Evolutionary conservation across 441 rosid species (phyloP).

Genomic region (Cnidoscolus chayamansa): DNA sequence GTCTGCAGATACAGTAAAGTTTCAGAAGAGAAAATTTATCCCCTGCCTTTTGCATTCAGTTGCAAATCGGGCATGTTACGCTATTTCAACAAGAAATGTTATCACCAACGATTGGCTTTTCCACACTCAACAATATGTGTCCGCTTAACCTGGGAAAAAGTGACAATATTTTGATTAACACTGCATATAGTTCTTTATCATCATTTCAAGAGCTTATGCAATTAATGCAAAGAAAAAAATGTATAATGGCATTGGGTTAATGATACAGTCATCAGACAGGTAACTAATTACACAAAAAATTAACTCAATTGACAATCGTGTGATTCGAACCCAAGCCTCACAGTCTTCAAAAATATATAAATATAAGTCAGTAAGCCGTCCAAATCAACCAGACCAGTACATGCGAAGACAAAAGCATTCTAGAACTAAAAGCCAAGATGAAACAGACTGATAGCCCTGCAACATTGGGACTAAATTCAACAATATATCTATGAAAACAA

Average conservation of each 20-base stretch:
- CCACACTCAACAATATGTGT: neutral
- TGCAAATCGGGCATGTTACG: neutral
- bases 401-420: neutral
- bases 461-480: neutral
- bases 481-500: slow-evolving; percentile 8
- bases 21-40: neutral
- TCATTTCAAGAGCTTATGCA: neutral
- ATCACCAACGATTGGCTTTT: neutral
- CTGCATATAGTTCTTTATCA: neutral
- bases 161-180: neutral
- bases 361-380: neutral
- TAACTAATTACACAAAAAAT: slow-evolving; percentile 1
- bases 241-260: neutral
- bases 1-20: neutral
- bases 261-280: neutral
- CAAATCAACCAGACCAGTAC: neutral
- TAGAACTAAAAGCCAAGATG: neutral
- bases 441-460: neutral
- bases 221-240: neutral
- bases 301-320: neutral
- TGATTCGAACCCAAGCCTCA: neutral
- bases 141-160: slow-evolving; percentile 6
- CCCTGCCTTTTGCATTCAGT: slow-evolving; percentile 3
- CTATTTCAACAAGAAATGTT: slow-evolving; percentile 3
- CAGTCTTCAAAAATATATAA: slow-evolving; percentile 3